phyloP scores from a whole-genome alignment of 257 asterid species.

The Avicennia marina region DNA sequence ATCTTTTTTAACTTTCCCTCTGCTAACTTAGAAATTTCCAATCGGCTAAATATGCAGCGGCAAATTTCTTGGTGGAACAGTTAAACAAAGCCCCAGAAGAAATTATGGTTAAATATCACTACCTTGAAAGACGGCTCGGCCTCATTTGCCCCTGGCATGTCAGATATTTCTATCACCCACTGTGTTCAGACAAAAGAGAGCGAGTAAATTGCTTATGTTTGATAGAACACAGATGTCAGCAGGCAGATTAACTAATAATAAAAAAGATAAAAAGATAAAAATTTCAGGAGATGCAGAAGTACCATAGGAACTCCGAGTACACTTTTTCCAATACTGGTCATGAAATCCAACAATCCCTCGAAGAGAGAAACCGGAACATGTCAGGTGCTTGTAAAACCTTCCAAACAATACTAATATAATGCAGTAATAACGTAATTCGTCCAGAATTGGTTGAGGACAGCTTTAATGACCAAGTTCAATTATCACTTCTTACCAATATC shows the following conservation, averaged over 20 bases:
- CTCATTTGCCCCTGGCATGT: conserved; percentile 32
- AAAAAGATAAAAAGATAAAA: not conserved
- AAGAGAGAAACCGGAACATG: conserved; percentile 16
- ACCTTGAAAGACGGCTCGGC: conserved; percentile 49
- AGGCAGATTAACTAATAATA: not conserved
- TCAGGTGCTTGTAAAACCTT: conserved; percentile 15
- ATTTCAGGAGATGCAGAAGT: conserved; percentile 18
- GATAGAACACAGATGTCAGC: not conserved
- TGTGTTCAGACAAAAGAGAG: conserved; percentile 9
- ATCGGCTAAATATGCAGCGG: not conserved
- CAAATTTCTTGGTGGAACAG: not conserved
- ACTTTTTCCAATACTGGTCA: conserved; percentile 38
- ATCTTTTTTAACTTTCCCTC: not conserved
- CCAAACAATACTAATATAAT: not conserved
- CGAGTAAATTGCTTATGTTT: not conserved
- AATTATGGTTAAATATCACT: not conserved
- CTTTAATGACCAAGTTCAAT: not conserved
- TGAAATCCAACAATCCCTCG: conserved; percentile 28
- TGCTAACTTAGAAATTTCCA: not conserved
- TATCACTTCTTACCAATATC: not conserved
- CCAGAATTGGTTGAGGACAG: not conserved
- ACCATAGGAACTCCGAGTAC: conserved; percentile 37
- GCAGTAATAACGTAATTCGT: not conserved
- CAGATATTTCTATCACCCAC: conserved; percentile 40
- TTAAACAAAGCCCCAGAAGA: not conserved